phyloP scores from a whole-genome alignment of 2,329 filamentous ascomycete genomes.

The Trichoderma citrinoviride region DNA sequence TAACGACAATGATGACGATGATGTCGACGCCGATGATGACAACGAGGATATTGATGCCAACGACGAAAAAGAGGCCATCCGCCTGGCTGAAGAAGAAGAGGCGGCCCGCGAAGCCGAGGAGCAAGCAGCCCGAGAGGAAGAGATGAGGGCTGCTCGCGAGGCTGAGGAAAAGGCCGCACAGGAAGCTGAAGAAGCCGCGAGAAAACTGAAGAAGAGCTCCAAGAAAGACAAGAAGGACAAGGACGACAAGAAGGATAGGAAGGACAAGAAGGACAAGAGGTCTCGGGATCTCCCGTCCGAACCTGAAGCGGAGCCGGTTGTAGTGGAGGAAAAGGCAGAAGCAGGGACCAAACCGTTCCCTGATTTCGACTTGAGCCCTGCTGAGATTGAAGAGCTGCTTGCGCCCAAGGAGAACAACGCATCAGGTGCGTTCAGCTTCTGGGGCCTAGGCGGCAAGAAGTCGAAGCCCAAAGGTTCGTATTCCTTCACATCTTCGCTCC shows the following conservation, averaged over 20 bases:
- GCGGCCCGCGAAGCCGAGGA: constrained; percentile 24
- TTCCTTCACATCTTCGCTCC: constrained; percentile 21
- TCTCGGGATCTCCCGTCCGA: constrained; percentile 25
- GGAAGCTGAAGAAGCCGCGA: constrained; percentile 28
- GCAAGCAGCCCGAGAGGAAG: constrained; percentile 25
- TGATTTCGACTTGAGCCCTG: constrained; percentile 38
- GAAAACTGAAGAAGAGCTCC: constrained; percentile 44
- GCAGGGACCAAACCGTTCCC: constrained; percentile 21
- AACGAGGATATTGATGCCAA: constrained; percentile 33
- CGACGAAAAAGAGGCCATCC: constrained; percentile 24
- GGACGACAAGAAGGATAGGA: constrained; percentile 42
- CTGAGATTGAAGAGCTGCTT: constrained; percentile 46
- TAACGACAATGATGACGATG: constrained; percentile 29
- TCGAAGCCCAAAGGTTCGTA: constrained; percentile 42
- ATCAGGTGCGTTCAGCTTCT: constrained; percentile 54
- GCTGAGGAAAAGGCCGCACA: constrained; percentile 28
- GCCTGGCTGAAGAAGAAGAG: constrained; percentile 24
- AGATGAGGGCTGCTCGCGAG: constrained; percentile 27
- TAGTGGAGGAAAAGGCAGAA: constrained; percentile 21
- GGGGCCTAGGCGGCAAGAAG: constrained; percentile 51
- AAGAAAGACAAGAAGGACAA: constrained; percentile 37
- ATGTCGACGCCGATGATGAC: constrained; percentile 25
- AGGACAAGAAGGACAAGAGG: constrained; percentile 29
- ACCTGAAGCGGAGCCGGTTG: constrained; percentile 20
- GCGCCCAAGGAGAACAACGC: constrained; percentile 34